Evolutionary conservation across 345 rosid species (phyloP).

Genomic region (Gossypium arboreum): DNA sequence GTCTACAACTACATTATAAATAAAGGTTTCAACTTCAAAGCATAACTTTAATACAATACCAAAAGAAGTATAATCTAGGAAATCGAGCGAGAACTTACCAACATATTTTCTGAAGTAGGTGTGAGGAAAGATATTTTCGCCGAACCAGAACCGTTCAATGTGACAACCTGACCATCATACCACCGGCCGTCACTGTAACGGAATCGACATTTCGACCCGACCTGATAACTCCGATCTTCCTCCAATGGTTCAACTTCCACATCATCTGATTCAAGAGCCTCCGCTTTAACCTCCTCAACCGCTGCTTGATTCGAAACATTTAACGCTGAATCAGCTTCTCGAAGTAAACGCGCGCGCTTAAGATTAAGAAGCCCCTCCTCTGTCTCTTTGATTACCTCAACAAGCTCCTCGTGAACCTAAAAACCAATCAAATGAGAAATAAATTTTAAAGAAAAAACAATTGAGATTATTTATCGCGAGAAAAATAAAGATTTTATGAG

Average conservation of each 20-base stretch:
- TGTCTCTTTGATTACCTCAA: slow-evolving; percentile 57
- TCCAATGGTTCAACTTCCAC: slow-evolving; percentile 48
- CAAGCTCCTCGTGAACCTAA: slow-evolving; percentile 77
- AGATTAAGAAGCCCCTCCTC: slow-evolving; percentile 79
- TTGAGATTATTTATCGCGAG: not conserved
- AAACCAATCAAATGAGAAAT: slow-evolving; percentile 16
- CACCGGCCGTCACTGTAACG: slow-evolving; percentile 74
- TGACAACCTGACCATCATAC: slow-evolving; percentile 80
- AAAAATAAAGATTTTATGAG: not conserved
- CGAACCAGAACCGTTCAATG: slow-evolving; percentile 42
- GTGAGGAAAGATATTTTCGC: slow-evolving; percentile 80
- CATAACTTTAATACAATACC: not conserved
- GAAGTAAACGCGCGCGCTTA: slow-evolving; percentile 66
- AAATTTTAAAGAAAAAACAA: not conserved
- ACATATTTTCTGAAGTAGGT: slow-evolving; percentile 83
- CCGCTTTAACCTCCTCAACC: slow-evolving; percentile 41
- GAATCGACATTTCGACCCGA: slow-evolving; percentile 79
- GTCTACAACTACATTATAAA: not conserved
- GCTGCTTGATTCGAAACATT: slow-evolving; percentile 23
- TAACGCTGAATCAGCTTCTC: slow-evolving; percentile 54
- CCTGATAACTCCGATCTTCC: slow-evolving; percentile 41
- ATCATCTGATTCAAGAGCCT: slow-evolving; percentile 41
- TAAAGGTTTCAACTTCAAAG: not conserved
- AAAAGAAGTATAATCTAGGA: not conserved
- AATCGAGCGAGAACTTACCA: slow-evolving; percentile 41